Percentiles rank a stretch among this genome's conserved stretches.
Evolutionary conservation across 805 yeast genomes (phyloP).

Genomic region (Hanseniaspora taiwanica): DNA sequence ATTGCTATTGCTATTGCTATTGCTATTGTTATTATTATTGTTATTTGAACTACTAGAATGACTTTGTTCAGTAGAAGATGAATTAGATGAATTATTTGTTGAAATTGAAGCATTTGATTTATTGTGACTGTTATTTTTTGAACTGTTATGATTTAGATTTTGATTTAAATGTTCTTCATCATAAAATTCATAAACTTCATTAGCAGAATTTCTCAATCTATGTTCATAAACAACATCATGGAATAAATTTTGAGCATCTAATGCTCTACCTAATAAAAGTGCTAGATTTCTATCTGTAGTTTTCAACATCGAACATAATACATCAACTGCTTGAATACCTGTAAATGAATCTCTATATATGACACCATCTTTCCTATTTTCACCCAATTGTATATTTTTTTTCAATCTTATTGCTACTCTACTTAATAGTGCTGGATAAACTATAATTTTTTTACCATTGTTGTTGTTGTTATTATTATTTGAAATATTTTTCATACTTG

Average conservation of each 20-base stretch:
- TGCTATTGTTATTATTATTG: slow-evolving; percentile 1
- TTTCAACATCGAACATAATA: slow-evolving; percentile 71
- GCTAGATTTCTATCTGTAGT: slow-evolving; percentile 90
- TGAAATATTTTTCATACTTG: background rate
- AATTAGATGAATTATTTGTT: too few relatives aligned
- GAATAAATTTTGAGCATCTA: slow-evolving; percentile 88
- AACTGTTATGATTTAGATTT: too few relatives aligned
- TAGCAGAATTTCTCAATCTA: slow-evolving; percentile 72
- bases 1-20: slow-evolving; percentile 1
- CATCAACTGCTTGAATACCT: slow-evolving; percentile 87
- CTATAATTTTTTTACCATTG: slow-evolving; percentile 20
- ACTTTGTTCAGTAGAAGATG: too few relatives aligned
- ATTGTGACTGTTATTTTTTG: too few relatives aligned
- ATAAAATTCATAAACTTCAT: slow-evolving; percentile 78
- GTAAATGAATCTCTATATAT: slow-evolving; percentile 88
- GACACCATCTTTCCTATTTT: slow-evolving; percentile 79
- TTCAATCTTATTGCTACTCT: slow-evolving; percentile 70
- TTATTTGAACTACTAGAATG: too few relatives aligned
- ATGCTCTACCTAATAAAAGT: slow-evolving; percentile 71
- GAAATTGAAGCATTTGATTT: too few relatives aligned
- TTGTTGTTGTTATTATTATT: background rate
- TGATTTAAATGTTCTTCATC: too few relatives aligned
- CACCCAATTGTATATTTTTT: slow-evolving; percentile 55
- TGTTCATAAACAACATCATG: slow-evolving; percentile 95
- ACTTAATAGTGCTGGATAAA: slow-evolving; percentile 83